These are phyloP conservation scores for Leccinum subgranulosum DNA, from an alignment of 768 basidiomycete species.

Conservation along the genomic window DNA sequence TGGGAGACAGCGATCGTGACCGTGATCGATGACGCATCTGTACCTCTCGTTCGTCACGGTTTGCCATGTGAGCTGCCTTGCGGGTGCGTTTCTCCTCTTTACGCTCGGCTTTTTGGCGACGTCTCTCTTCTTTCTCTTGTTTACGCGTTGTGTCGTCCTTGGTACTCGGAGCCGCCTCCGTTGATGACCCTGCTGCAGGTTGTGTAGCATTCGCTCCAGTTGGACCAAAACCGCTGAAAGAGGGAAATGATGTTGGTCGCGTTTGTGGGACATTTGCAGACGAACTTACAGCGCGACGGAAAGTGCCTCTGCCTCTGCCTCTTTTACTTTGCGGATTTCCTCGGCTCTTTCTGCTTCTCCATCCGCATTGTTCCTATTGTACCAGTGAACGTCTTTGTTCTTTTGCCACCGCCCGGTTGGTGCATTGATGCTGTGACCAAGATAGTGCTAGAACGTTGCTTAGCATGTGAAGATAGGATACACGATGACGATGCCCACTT, in stretches of 20 bases:
- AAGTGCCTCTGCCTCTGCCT: constrained; percentile 86
- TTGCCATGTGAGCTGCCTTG: constrained; percentile 47
- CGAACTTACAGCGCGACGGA: constrained; percentile 67
- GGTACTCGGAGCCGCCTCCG: constrained; percentile 16
- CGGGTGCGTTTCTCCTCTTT: constrained; percentile 59
- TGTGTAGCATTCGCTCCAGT: constrained; percentile 36
- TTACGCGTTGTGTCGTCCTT: constrained; percentile 32
- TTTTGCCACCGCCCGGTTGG: constrained; percentile 97
- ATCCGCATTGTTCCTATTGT: constrained; percentile 57
- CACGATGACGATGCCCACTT: constrained; percentile 44
- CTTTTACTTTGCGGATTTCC: constrained; percentile 81
- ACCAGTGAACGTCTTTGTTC: constrained; percentile 97
- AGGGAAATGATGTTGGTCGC: constrained; percentile 10
- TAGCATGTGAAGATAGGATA: not conserved
- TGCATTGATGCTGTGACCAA: constrained; percentile 93
- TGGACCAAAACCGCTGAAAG: constrained; percentile 69
- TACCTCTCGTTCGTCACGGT: constrained; percentile 31
- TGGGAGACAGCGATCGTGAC: constrained; percentile 38
- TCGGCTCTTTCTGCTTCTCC: constrained; percentile 51
- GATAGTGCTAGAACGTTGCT: constrained; percentile 65
- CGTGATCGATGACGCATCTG: constrained; percentile 24
- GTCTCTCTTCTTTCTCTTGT: constrained; percentile 48
- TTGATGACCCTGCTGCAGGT: constrained; percentile 18
- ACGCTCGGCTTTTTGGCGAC: constrained; percentile 47
- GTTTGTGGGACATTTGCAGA: not conserved